Evolutionary conservation across 345 rosid genomes (phyloP).

Genomic region (Excoecaria agallocha): DNA sequence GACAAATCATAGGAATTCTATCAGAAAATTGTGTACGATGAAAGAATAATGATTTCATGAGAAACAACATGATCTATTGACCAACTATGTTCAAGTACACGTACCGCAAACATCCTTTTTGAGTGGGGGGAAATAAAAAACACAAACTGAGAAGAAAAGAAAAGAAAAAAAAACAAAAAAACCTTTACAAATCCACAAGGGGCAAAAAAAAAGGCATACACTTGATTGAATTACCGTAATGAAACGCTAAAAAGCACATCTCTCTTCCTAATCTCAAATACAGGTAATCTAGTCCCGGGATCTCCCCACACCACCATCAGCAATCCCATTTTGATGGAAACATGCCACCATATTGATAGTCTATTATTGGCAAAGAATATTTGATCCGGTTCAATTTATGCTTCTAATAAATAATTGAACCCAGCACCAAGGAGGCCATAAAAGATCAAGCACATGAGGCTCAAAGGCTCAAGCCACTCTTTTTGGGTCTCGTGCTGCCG

Average conservation of each 20-base stretch:
- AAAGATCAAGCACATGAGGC: background rate
- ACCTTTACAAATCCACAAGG: conserved; percentile 21
- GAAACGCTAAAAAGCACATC: conserved; percentile 17
- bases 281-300: conserved; percentile 20
- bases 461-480: conserved; percentile 40
- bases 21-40: background rate
- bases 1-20: background rate
- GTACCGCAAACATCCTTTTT: conserved; percentile 8
- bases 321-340: conserved; percentile 10
- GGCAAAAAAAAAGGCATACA: background rate
- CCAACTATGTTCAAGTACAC: conserved; percentile 1
- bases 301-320: conserved; percentile 12
- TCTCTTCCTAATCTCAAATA: conserved; percentile 19
- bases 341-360: conserved; percentile 8
- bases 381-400: conserved; percentile 10
- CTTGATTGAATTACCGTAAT: background rate
- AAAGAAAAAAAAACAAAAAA: no score
- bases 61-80: background rate
- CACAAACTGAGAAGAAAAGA: conserved; percentile 7
- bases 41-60: background rate
- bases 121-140: conserved; percentile 18
- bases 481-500: conserved; percentile 74
- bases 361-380: conserved; percentile 27
- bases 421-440: conserved; percentile 6
- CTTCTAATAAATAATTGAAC: background rate